These are phyloP conservation scores for Xylariomycetidae sp. DNA, from an alignment of 2,329 filamentous ascomycete species.

Conservation along the genomic window DNA sequence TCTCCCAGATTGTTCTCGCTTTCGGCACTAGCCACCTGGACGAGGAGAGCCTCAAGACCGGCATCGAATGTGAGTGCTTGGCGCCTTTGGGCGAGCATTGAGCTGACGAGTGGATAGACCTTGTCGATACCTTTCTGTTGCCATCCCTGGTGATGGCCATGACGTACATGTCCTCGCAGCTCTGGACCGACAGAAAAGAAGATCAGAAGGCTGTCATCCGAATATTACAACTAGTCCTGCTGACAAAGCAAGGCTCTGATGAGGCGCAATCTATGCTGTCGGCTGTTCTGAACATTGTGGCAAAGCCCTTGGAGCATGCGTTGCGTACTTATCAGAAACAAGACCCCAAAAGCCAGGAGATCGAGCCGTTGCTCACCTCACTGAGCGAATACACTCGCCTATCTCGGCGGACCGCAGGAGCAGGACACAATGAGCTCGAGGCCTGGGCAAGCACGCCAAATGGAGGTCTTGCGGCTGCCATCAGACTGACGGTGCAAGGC, in stretches of 20 bases:
- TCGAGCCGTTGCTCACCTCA: constrained; percentile 62
- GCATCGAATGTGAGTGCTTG: constrained; percentile 61
- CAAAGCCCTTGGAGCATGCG: constrained; percentile 61
- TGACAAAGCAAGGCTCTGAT: constrained; percentile 61
- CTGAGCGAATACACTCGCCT: constrained; percentile 55
- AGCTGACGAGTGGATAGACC: constrained; percentile 40
- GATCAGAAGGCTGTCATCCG: constrained; percentile 65
- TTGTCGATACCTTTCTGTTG: constrained; percentile 75
- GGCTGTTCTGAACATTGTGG: constrained; percentile 65
- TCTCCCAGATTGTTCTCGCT: constrained; percentile 68
- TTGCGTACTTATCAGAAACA: constrained; percentile 61
- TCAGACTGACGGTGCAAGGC: constrained; percentile 56
- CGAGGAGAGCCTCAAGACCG: constrained; percentile 65
- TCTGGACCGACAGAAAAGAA: constrained; percentile 56
- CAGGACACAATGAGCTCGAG: constrained; percentile 62
- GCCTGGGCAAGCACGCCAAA: constrained; percentile 54
- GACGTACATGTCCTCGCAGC: constrained; percentile 62
- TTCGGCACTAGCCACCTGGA: constrained; percentile 59
- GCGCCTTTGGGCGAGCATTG: constrained; percentile 2
- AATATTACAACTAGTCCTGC: constrained; percentile 66
- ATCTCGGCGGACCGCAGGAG: constrained; percentile 55
- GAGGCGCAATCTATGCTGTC: constrained; percentile 67
- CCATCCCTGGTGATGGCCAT: constrained; percentile 71
- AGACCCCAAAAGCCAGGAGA: constrained; percentile 60
- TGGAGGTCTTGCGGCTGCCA: constrained; percentile 49